Evolutionary conservation across 805 yeast genomes (phyloP).

Genomic region (Saccharomyces jurei): DNA sequence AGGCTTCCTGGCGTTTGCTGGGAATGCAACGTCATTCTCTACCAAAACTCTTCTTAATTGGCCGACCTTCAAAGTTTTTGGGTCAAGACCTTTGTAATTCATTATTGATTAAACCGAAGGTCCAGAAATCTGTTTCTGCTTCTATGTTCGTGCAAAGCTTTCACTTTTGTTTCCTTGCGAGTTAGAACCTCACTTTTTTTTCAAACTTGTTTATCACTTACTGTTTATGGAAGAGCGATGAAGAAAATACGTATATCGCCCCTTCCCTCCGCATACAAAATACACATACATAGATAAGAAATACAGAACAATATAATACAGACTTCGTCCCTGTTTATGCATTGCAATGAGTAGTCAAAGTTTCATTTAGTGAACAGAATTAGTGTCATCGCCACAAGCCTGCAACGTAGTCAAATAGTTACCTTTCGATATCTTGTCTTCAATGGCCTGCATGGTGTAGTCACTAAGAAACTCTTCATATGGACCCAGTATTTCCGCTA

Average conservation of each 20-base stretch:
- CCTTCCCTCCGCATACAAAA: neutral
- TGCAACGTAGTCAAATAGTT: constrained; percentile 8
- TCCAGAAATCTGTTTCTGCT: neutral
- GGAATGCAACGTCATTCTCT: constrained; percentile 48
- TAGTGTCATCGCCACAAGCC: constrained; percentile 7
- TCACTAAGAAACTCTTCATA: constrained; percentile 6
- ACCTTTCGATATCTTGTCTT: constrained; percentile 5
- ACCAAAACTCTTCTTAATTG: constrained; percentile 58
- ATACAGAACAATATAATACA: neutral
- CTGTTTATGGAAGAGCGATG: neutral
- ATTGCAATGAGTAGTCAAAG: neutral
- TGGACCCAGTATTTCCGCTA: constrained; percentile 5
- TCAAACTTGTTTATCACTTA: neutral
- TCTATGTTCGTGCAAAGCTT: neutral
- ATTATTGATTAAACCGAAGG: neutral
- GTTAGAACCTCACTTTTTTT: neutral
- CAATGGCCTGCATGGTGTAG: constrained; percentile 3
- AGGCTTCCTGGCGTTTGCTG: constrained; percentile 59
- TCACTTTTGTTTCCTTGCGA: neutral
- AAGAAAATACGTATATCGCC: neutral
- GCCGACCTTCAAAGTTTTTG: constrained; percentile 54
- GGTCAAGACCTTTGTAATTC: constrained; percentile 45
- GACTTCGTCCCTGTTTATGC: neutral
- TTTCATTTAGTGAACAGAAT: neutral
- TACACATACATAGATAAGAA: neutral